Conservation (phyloP, 2,329 filamentous ascomycete species). For the Talaromyces islandicus region DNA sequence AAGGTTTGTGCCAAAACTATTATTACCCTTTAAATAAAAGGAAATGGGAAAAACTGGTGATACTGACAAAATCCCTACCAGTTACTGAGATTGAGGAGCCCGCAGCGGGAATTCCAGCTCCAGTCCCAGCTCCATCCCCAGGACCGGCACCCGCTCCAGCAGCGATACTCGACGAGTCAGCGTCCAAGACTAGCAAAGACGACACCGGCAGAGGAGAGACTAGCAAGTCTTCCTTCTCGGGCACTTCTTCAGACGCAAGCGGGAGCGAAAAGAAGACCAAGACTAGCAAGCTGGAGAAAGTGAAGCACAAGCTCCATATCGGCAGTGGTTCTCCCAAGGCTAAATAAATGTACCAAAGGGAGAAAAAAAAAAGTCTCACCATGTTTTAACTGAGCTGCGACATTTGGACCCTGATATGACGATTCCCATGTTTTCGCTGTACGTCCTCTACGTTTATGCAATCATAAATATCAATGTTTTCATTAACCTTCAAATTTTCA, state of each 20-base stretch:
- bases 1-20: not conserved
- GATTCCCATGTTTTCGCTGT: not conserved
- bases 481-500: too few relatives aligned
- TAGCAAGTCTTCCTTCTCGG: conserved; percentile 3
- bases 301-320: conserved; percentile 31
- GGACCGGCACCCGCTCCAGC: not conserved
- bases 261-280: conserved; percentile 5
- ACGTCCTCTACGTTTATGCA: not conserved
- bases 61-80: not conserved
- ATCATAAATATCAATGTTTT: not conserved
- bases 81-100: not conserved
- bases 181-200: not conserved
- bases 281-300: conserved; percentile 14
- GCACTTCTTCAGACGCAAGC: not conserved
- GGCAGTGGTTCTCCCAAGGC: conserved; percentile 14
- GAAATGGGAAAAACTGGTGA: not conserved
- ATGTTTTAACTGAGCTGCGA: not conserved
- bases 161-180: not conserved
- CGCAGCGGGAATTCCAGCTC: not conserved
- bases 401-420: not conserved
- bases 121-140: too few relatives aligned
- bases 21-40: too few relatives aligned
- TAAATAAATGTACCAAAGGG: not conserved
- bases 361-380: not conserved
- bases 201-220: not conserved